Base-by-base conservation (phyloP, 2,329 filamentous ascomycete species). In the Phoma herbarum region DNA sequence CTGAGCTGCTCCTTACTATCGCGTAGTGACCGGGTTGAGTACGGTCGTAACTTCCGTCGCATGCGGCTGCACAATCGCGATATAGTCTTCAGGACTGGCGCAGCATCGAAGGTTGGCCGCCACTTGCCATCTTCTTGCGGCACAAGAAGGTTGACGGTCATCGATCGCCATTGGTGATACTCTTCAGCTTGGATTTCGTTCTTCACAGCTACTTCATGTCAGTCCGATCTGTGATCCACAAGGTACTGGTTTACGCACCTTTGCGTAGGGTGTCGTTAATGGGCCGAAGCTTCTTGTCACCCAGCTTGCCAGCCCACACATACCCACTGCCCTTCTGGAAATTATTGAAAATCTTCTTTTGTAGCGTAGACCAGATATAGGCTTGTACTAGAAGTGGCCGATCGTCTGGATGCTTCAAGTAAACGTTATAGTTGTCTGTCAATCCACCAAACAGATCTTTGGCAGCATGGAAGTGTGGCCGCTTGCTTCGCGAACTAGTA, bases 271-370 rank as follows among this genome's bases (percentile, higher is more conserved):
- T 75, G 49, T 77, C 75, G 49, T 77, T 76, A 51, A 77, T 64
- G 10, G 71, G 68, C 2, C 75, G 71, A 9, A 77, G 62, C 25
- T 75, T 75, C 47, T 70, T 67, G 59, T 77, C 74, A 22, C 75
- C 75, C n/a, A 76, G 63, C 49, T 72, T 75, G 28, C 73, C 75
- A 1, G 75, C 75, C 75, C 75, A 77, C 10, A 76, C 63, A 52
- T 77, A 77, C 29, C 75, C 75, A 52, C 72, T 72, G 20, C 74
- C 75, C 39, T 73, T 75, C 33, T 69, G 57, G 50, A 73, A 69
- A 25, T 69, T 75, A 64, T 67, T 75, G 63, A 77, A 77, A 39
- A 77, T 71, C 41, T 72, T 73, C n/a, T 71, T 67, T 33, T 76
- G 75, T n/a, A 77, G 55, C 41, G 64, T 71, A 37, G 66, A 73